Evolutionary conservation across 2,329 filamentous ascomycete genomes (phyloP), one percentile per base, ranked within the genome.

Genomic region (Apiospora sp.): DNA sequence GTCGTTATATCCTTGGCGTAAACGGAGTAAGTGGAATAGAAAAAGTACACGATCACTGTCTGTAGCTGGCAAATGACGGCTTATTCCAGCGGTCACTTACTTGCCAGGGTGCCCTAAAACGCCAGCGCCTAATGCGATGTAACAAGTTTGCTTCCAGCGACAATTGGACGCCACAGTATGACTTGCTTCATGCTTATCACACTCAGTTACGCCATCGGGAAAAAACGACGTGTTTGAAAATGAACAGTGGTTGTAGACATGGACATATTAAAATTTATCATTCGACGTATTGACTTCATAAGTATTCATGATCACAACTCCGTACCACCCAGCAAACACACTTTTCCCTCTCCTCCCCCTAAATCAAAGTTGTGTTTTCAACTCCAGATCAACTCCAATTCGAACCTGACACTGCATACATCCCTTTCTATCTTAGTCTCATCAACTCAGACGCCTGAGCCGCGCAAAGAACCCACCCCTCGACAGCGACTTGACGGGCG

Each of bases 111-210:
- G 10, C 43, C 43, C 16, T 4, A 37, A 41, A 19, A 64, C 67
- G 19, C 37, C 49, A 68, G 37, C 49, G 24, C 44, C 34, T 58
- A 49, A 61, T 14, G 34, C 58, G 49, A 30, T 70, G 30, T 49
- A 48, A 48, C 49, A 37, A 41, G 27, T 51, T 74, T 51, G 73
- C 51, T 73, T 70, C 58, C 64, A 73, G 44, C 73, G 74, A 82
- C 84, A 83, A 82, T 75, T 72, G 41, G 71, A 72, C 64, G 75
- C 73, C 41, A 75, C 74, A 71, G 74, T 75, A 30, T 75, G 74
- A 75, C 73, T 75, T 72, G 77, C 74, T 54, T n/a, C 7, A 64
- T 34, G 19, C 30, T 19, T 16, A 16, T 41, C 30, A n/a, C 30
- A 14, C 7, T 34, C 19, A 14, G 2, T 34, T 8, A n/a, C 27